These are phyloP conservation scores for Pulveroboletus sp. DNA, from an alignment of 1,284 basidiomycete species.

Conservation along the genomic window DNA sequence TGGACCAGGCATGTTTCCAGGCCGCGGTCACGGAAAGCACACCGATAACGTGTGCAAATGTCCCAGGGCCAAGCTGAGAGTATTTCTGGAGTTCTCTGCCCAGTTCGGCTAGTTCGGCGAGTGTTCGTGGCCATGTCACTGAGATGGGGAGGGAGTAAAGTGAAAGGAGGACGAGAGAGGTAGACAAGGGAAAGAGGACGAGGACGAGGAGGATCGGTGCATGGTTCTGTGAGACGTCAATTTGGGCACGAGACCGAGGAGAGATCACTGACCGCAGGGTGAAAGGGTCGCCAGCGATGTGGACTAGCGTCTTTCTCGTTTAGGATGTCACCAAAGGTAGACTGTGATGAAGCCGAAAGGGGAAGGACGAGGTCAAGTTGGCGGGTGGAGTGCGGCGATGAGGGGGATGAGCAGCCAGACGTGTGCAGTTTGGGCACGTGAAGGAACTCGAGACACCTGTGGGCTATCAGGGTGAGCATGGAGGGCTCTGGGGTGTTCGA, in stretches of 20 bases:
- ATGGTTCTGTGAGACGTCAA: slow-evolving; percentile 44
- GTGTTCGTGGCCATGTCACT: slow-evolving; percentile 68
- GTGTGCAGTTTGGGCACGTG: slow-evolving; percentile 39
- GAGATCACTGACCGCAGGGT: slow-evolving; percentile 46
- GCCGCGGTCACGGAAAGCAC: slow-evolving; percentile 82
- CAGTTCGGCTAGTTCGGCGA: slow-evolving; percentile 69
- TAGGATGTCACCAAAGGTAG: slow-evolving; percentile 47
- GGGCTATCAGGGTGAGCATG: slow-evolving; percentile 49
- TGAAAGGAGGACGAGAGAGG: slow-evolving; percentile 45
- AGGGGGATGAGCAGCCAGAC: slow-evolving; percentile 40
- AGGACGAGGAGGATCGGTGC: slow-evolving; percentile 64
- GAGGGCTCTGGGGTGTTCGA: slow-evolving; percentile 26
- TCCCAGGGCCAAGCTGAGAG: slow-evolving; percentile 60
- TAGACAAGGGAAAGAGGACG: slow-evolving; percentile 63
- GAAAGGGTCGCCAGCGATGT: slow-evolving; percentile 39
- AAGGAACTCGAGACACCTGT: slow-evolving; percentile 50
- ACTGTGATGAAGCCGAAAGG: slow-evolving; percentile 54
- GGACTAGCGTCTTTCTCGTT: slow-evolving; percentile 38
- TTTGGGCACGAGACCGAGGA: slow-evolving; percentile 15
- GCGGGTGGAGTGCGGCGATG: slow-evolving; percentile 48
- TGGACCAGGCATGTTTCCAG: slow-evolving; percentile 95
- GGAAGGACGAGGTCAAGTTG: slow-evolving; percentile 61
- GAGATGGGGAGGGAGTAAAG: slow-evolving; percentile 67
- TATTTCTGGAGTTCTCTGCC: slow-evolving; percentile 74
- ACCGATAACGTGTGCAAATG: slow-evolving; percentile 69